Evolutionary conservation across 2,329 filamentous ascomycete species (phyloP).

Genomic region (Decorospora gaudefroyi): DNA sequence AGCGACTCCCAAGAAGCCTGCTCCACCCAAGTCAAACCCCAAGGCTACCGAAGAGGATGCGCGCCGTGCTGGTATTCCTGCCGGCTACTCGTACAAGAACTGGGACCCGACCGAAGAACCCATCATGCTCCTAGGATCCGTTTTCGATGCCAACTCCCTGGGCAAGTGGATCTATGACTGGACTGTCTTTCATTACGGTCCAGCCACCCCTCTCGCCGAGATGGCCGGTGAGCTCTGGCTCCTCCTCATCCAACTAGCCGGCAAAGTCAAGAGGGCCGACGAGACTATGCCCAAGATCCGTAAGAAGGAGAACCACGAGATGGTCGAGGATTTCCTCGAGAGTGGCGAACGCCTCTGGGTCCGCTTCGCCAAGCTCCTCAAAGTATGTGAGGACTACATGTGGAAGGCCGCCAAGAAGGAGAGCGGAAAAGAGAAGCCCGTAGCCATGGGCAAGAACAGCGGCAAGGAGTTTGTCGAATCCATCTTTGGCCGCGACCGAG

Average conservation of each 20-base stretch:
- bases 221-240: conserved; percentile 96
- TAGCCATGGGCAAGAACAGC: conserved; percentile 82
- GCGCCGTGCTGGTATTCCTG: conserved; percentile 70
- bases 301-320: conserved; percentile 71
- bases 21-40: conserved; percentile 42
- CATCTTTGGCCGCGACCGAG: conserved; percentile 88
- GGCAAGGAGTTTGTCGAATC: conserved; percentile 95
- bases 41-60: conserved; percentile 69
- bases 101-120: conserved; percentile 96
- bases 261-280: conserved; percentile 90
- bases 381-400: conserved; percentile 93
- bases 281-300: conserved; percentile 75
- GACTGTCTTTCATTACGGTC: conserved; percentile 89
- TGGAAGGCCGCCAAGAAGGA: conserved; percentile 79
- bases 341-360: conserved; percentile 84
- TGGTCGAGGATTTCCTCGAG: conserved; percentile 87
- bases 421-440: conserved; percentile 62
- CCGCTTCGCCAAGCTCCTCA: conserved; percentile 83
- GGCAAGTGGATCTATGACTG: conserved; percentile 99
- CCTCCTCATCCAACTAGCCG: conserved; percentile 87
- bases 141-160: conserved; percentile 95
- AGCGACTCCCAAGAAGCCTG: conserved; percentile 45
- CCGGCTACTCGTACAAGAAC: conserved; percentile 94
- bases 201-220: conserved; percentile 81
- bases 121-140: conserved; percentile 90